Base-by-base conservation (phyloP, 1,284 basidiomycete genomes). In the Sporisorium iseilematis-ciliati region DNA sequence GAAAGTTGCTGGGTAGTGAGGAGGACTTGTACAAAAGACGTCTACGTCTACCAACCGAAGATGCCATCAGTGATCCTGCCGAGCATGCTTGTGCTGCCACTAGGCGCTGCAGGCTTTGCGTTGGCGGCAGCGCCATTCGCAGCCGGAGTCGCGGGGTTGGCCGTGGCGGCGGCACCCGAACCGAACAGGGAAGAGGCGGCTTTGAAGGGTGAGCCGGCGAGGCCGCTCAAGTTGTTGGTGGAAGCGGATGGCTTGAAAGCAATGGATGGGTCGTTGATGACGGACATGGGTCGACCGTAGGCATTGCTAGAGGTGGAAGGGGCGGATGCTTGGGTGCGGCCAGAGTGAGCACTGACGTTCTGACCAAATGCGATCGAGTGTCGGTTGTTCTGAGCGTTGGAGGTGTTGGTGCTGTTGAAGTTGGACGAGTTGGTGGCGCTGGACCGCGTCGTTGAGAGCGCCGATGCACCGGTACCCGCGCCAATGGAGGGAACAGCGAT, bases 1-100 rank as follows among this genome's bases (percentile, higher is more conserved):
- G 23, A 49, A n/a, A 2, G 21, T 25, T 46, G 20, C 12, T 6
- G 6, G 14, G n/a, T 7, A 25, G n/a, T 20, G 6, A 46, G n/a
- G 45, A 12, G 45, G 26, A 21, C 14, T 16, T 38, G 25, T n/a
- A 33, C 33, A 41, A 12, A 8, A 38, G 3, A 23, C 11, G 26
- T 11, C 42, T 65, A n/a, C 7, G 25, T 51, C 42, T 65, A 81
- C 79, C 79, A 81, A 21, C 79, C 79, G 65, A 81, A 81, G 42
- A 81, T 74, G 29, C 78, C 75, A n/a, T 81, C 79, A 2, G 79
- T 77, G 41, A 81, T 65, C 35, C 75, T 67, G 25, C 78, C 75
- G 7, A 79, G 54, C 60, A 77, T 50, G 48, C 68, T 63, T 11
- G 63, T 62, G 33, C 55, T 57, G 41, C 46, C 42, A 31, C 21